Base-by-base conservation (phyloP, 345 rosid genomes). In the Balakata baccata region DNA sequence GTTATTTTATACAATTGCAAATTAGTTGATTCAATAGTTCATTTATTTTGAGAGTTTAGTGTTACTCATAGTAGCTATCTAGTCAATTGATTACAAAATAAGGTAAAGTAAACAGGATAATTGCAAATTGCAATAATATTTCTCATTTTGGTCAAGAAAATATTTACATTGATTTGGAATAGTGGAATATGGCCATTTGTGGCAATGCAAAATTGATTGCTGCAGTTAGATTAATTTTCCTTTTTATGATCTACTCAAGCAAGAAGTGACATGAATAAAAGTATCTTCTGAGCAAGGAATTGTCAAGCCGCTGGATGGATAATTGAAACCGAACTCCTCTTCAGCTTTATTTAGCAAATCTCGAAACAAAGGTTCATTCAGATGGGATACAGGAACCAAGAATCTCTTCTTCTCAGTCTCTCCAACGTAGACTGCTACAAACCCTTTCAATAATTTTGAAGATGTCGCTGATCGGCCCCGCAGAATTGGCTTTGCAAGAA, bases 201-300 rank as follows among this genome's bases (percentile, higher is more conserved):
- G 34, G 34, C 34, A 29, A 2, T 29, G 34, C 34, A 29, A 29
- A 29, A 29, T 29, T 29, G 34, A 29, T 29, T 29, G 34, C 34
- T 29, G 34, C 2, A 29, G 2, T 29, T 11, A 37, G 11, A 6
- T 18, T 65, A 6, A 20, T 20, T 14, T 7, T 18, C 59, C 43
- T 67, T 47, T 49, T 49, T 67, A 29, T 63, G 4, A 79, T 62
- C 66, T 49, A 16, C 59, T 57, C 62, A 82, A 61, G 11, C 45
- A 18, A 14, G 69, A 81, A 46, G 69, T 76, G 74, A 83, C 52
- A 68, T 70, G 41, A 34, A 77, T 17, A 7, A 77, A 65, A 7
- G 23, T 46, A 4, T 70, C 75, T 70, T 77, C 71, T 4, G 50
- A 20, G 23, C 80, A 65, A 1, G 80, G 75, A 63, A 70, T 77